Base-by-base conservation (phyloP, 768 basidiomycete genomes). In the Boletus huronensis region DNA sequence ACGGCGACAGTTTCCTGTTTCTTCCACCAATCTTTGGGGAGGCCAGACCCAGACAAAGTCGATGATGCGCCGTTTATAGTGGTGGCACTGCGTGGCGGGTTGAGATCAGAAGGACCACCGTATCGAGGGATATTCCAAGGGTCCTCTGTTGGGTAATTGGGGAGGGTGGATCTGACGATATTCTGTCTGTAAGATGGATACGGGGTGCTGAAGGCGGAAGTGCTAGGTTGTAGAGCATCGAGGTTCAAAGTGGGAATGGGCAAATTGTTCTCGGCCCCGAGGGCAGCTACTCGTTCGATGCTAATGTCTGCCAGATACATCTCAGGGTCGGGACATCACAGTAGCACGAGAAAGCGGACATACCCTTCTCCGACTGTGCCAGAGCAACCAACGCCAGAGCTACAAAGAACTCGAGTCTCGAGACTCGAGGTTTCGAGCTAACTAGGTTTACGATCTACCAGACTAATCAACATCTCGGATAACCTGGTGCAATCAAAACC, bases 361-460 rank as follows among this genome's bases (percentile, higher is more conserved):
- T 52, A 88, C 90, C 90, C 80, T 86, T 85, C 4, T 84, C 86
- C 6, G 82, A 75, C 70, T 98, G 94, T 6, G 90, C 91, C 5
- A 96, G 75, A 2, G 91, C 90, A 42, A 90, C 91, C 14, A 98
- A 77, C 11, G 90, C 92, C 25, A 98, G 72, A 10, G 93, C 90
- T 11, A 95, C 90, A 68, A 90, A 95, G 75, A 96, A 95, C 66
- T 98, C 94, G 53, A 87, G 82, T 60, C 84, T 90, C 8, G 91
- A 90, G 35, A 98, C 88, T 48, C 86, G 79, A 41, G 89, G 79
- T 54, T 81, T 80, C 32, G 87, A 85, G 71, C 89, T 90, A 49
- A 93, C 92, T 21, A 95, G 77, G 70, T 89, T 93, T 52, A 97
- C 88, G 62, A 98, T 95, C 93, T 95, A 50, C 42, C 28, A 41